These are phyloP conservation scores for Hyaloperonospora arabidopsidis DNA, from an alignment of 352 stramenopile genomes.

Conservation along the genomic window DNA sequence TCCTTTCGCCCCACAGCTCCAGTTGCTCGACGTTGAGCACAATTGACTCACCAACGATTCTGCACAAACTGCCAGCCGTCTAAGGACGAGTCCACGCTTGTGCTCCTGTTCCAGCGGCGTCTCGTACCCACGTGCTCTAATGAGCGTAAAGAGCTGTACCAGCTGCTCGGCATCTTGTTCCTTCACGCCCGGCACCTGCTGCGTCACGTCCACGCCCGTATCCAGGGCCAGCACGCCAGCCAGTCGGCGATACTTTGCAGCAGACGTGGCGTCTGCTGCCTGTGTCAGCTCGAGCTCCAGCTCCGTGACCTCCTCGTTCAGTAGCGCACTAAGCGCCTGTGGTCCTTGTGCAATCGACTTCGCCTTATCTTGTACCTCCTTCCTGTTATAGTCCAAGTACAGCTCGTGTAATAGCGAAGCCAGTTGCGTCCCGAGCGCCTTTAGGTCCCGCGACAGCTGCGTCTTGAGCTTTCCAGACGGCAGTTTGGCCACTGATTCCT, in stretches of 20 bases:
- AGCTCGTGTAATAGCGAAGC: conserved; percentile 29
- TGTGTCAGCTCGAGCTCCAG: conserved; percentile 39
- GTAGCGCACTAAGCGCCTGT: conserved; percentile 12
- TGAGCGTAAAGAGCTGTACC: conserved; percentile 27
- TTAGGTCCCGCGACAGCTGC: conserved; percentile 36
- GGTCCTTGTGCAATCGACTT: neutral
- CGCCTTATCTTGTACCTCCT: conserved; percentile 8
- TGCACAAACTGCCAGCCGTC: conserved; percentile 21
- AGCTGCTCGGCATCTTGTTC: conserved; percentile 18
- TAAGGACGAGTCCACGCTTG: conserved; percentile 36
- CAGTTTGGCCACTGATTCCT: conserved; percentile 57
- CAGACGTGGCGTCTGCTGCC: conserved; percentile 6
- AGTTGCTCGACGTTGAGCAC: conserved; percentile 19
- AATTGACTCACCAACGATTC: conserved; percentile 13
- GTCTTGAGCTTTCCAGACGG: conserved; percentile 39
- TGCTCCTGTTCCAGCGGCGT: conserved; percentile 17
- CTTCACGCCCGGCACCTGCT: conserved; percentile 3
- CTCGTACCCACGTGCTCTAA: conserved; percentile 42
- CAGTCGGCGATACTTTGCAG: conserved; percentile 21
- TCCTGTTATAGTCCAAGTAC: conserved; percentile 20
- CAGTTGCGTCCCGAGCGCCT: conserved; percentile 21
- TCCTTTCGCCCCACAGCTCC: conserved; percentile 25
- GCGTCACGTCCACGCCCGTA: conserved; percentile 8
- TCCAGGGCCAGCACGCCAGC: conserved; percentile 38
- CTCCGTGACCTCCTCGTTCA: conserved; percentile 55